Evolutionary conservation across 345 rosid genomes (phyloP).

Genomic region (Citrus unshiu): DNA sequence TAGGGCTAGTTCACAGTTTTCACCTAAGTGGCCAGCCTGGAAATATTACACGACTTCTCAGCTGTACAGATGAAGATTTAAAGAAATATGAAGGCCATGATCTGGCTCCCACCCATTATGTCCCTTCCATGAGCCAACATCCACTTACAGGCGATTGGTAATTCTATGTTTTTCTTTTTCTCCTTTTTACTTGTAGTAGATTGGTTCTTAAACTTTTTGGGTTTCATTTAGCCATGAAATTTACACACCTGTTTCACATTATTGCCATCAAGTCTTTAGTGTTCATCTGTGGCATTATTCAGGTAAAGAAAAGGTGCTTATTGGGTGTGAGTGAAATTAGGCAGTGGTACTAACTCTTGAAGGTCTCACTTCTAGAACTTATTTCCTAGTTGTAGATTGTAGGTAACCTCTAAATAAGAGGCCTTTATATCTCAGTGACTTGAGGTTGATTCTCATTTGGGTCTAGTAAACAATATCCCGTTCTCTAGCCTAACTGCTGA

Average conservation of each 20-base stretch:
- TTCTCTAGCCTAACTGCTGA: not conserved
- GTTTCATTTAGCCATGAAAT: not conserved
- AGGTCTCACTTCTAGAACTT: not conserved
- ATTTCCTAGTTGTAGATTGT: not conserved
- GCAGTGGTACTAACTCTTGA: not conserved
- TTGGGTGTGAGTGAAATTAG: not conserved
- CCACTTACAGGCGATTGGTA: slow-evolving; percentile 97
- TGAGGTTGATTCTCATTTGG: not conserved
- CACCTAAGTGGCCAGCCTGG: slow-evolving; percentile 91
- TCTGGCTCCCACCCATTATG: slow-evolving; percentile 95
- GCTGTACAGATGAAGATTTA: slow-evolving; percentile 85
- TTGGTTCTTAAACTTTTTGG: not conserved
- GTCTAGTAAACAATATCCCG: not conserved
- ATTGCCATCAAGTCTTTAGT: not conserved
- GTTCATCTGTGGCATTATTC: not conserved
- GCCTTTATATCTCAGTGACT: not conserved
- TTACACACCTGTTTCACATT: not conserved
- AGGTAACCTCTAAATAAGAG: not conserved
- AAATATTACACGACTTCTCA: slow-evolving; percentile 89
- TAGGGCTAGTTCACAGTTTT: slow-evolving; percentile 94
- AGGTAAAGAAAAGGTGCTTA: not conserved
- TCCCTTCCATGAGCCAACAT: slow-evolving; percentile 98
- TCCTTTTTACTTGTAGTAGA: not conserved
- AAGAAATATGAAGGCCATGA: slow-evolving; percentile 77
- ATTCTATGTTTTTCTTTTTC: slow-evolving; percentile 16